Evolutionary conservation across 768 basidiomycete species (phyloP), one percentile per base, ranked within the genome.

Genomic region (Gloeopeniophorella convolvens): DNA sequence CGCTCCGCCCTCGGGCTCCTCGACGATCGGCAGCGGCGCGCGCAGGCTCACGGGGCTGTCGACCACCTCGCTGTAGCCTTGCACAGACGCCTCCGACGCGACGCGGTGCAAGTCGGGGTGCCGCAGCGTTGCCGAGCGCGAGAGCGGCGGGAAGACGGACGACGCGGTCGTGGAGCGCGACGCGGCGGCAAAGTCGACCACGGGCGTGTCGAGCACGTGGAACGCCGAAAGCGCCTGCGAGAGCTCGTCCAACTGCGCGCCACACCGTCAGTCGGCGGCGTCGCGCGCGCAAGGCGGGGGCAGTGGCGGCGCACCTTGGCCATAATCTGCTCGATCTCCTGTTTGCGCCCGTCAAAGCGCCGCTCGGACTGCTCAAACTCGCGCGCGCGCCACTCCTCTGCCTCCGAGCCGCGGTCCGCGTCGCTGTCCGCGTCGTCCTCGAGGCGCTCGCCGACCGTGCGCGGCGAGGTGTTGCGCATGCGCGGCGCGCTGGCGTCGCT

Each of bases 301-400:
- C 3, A 10, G 15, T n/a, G 18, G 9, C 36, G 45, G 42, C 67
- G 31, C 53, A 84, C 87, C 75, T 86, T 87, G 63, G 62, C 63
- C 87, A 89, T 89, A 27, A 90, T 83, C 26, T 71, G 74, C 45
- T 78, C 75, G 16, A 89, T 84, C 27, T 79, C 77, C 51, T 79
- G 75, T 61, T 82, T 86, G 47, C 83, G 73, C 23, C 80, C 81
- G 44, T 78, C 74, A 61, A 89, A 89, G 58, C 81, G 80, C 48
- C 78, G 74, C 7, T 82, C 76, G 30, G 88, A 70, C 54, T 72
- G 79, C 6, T 76, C 73, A 63, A 89, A 89, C 60, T 87, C 81
- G 45, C 77, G 78, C 55, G 83, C 84, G 45, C 82, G 70, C 32
- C 54, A 27, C 32, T 31, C 46, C 51, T 49, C 51, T 11, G 47